Evolutionary conservation across 768 basidiomycete species (phyloP).

Genomic region (Mycena crocata): DNA sequence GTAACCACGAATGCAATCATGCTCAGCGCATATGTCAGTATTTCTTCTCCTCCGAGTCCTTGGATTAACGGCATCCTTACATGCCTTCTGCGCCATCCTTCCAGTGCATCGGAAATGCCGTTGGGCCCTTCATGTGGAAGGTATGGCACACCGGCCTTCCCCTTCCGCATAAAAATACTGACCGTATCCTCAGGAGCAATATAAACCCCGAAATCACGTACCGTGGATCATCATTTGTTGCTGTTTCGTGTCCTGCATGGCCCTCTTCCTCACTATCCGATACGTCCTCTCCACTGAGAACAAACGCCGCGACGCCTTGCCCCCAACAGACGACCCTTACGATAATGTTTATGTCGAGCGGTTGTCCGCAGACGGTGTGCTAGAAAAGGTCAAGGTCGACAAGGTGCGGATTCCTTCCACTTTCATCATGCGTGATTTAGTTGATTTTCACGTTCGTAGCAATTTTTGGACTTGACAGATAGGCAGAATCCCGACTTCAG

Average conservation of each 20-base stretch:
- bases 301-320: slow-evolving; percentile 59
- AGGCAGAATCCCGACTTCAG: slow-evolving; percentile 16
- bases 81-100: not conserved
- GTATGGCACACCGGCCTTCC: not conserved
- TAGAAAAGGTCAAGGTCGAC: slow-evolving; percentile 53
- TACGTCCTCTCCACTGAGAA: slow-evolving; percentile 59
- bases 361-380: slow-evolving; percentile 52
- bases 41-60: not conserved
- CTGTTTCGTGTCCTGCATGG: slow-evolving; percentile 57
- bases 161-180: not conserved
- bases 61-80: too few relatives aligned
- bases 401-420: slow-evolving; percentile 56
- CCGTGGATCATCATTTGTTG: slow-evolving; percentile 69
- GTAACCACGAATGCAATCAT: slow-evolving; percentile 80
- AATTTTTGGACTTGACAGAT: slow-evolving; percentile 19
- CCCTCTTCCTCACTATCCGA: slow-evolving; percentile 51
- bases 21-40: slow-evolving; percentile 66
- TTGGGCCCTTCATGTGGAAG: slow-evolving; percentile 68
- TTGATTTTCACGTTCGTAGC: not conserved
- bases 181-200: slow-evolving; percentile 41
- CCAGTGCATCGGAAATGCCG: slow-evolving; percentile 52
- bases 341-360: slow-evolving; percentile 60
- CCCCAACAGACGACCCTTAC: slow-evolving; percentile 47
- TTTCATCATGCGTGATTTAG: not conserved
- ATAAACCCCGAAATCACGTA: slow-evolving; percentile 62